Base-by-base conservation (phyloP, 371 early-diverging fungal genomes). In the Lichtheimia ornata region DNA sequence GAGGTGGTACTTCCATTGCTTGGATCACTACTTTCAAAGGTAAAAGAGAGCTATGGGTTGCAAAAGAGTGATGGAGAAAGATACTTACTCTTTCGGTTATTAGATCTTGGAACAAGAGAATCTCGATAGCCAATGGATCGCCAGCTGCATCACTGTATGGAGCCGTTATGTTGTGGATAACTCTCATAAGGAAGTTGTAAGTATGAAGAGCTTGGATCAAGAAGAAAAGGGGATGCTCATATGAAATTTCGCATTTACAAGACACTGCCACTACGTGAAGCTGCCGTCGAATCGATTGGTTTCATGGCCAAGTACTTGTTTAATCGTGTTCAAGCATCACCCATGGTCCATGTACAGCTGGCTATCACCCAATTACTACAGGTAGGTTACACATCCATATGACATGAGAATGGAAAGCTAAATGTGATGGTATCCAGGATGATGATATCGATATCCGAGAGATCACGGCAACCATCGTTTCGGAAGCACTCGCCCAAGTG, bases 371-470 rank as follows among this genome's bases (percentile, higher is more conserved):
- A 60, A 54, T 70, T 56, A 17, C 62, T 56, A 64, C 76, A 54
- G 72, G 68, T 62, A 68, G 0, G 18, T 47, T 9, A 47, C 44
- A 43, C 14, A 47, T 22, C 17, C 47, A 5, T 49, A n/a, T 42
- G 20, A 27, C 53, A 63, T 3, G 49, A 65, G 18, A 65, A 63
- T 59, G 18, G 5, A 22, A 44, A 3, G 35, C 11, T 35, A 35
- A 35, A 6, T 11, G 35, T 9, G 11, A 11, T 11, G 11, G 9
- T 28, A 58, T 54, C n/a, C 77, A 90, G 69, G 92, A 92, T 71
- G 92, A 92, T 54, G 92, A 92, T 62, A 78, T 79, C 7, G 91
- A 90, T 53, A 80, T 91, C 4, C 85, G 92, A 12, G 74, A 87
- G 7, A 79, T 72, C 40, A 77, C 77, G 12, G 85, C 89, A 15